Evolutionary conservation across 164 flowering plant species (phyloP).

Genomic region (Kalanchoe fedtschenkoi): DNA sequence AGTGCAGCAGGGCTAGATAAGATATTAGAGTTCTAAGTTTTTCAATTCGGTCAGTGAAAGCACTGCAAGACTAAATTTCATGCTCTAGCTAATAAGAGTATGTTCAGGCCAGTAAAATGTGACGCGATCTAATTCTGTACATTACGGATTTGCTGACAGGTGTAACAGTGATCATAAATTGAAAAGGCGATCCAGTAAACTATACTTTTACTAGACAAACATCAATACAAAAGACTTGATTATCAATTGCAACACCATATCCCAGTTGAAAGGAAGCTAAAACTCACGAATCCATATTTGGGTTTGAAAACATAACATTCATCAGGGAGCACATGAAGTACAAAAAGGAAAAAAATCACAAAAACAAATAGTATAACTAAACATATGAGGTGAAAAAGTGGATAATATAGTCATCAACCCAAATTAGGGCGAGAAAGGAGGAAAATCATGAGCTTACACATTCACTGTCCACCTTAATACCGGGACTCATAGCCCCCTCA

Average conservation of each 20-base stretch:
- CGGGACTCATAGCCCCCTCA: background rate
- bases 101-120: background rate
- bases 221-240: background rate
- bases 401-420: background rate
- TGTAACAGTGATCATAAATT: background rate
- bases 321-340: no score
- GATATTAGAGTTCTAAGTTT: no score
- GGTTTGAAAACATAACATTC: no score
- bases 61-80: background rate
- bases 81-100: background rate
- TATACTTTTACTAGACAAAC: background rate
- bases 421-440: slow-evolving; percentile 1
- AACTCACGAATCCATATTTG: background rate
- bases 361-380: no score
- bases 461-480: background rate
- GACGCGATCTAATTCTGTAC: no score
- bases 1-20: no score
- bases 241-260: background rate
- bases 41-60: no score
- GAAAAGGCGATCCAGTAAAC: background rate
- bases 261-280: background rate
- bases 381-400: background rate
- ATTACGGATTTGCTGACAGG: background rate
- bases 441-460: slow-evolving; percentile 7
- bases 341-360: no score